Percentiles rank a stretch among this genome's conserved stretches.
These are phyloP conservation scores for Mortierella antarctica DNA, from an alignment of 192 early-diverging fungal species.

Conservation along the genomic window DNA sequence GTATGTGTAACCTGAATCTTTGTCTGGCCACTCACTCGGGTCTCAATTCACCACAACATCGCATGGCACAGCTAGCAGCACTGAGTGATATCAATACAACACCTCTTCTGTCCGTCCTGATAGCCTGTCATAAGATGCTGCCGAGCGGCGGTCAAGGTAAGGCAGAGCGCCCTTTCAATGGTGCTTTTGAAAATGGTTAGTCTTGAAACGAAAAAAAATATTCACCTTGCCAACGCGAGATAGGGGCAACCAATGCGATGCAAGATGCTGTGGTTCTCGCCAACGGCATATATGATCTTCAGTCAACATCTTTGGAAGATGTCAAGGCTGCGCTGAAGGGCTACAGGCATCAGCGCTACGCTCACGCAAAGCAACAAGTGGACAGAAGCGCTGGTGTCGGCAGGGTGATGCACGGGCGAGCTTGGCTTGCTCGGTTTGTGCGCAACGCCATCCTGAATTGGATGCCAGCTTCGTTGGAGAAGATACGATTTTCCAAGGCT, in stretches of 20 bases:
- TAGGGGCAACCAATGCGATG: constrained; percentile 28
- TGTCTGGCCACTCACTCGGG: background rate
- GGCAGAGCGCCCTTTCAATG: too few species aligned
- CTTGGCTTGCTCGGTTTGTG: constrained; percentile 3
- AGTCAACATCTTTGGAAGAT: background rate
- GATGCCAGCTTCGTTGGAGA: constrained; percentile 9
- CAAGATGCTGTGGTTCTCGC: constrained; percentile 36
- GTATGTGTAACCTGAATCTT: background rate
- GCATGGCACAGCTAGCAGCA: background rate
- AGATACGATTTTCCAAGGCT: background rate
- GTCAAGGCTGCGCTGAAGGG: constrained; percentile 2
- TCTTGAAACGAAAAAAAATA: background rate
- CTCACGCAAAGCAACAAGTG: constrained; percentile 19
- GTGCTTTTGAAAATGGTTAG: background rate
- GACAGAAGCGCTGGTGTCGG: background rate
- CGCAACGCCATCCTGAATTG: background rate
- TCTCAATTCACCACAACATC: background rate
- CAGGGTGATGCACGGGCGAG: background rate
- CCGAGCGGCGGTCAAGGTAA: constrained; percentile 42
- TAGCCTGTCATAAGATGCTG: constrained; percentile 11
- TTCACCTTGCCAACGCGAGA: background rate
- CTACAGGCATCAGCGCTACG: constrained; percentile 17
- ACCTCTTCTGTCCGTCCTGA: background rate
- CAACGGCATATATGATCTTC: constrained; percentile 26
- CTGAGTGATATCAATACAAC: background rate